A percentile compares a stretch with the other conserved stretches of the same genome.
Conservation (phyloP, 2,329 filamentous ascomycete genomes). For the Paramyrothecium roridum region DNA sequence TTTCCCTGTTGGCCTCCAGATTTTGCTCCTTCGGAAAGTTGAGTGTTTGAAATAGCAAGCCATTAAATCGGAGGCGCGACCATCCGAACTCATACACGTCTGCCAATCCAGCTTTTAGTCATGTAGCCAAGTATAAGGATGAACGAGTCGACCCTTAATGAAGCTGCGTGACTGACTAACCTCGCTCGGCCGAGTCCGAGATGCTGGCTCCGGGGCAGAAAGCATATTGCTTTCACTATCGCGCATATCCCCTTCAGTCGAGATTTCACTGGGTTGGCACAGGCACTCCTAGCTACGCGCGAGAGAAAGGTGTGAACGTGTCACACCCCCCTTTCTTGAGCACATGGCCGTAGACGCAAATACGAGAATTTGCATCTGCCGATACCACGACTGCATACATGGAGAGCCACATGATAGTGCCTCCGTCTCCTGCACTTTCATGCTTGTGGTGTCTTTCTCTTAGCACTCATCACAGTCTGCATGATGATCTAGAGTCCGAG, state of each 20-base stretch:
- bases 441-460: no score
- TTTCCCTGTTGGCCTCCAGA: not conserved
- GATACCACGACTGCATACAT: no score
- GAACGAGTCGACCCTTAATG: not conserved
- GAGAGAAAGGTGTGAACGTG: no score
- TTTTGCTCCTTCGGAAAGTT: not conserved
- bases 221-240: constrained; percentile 49
- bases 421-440: no score
- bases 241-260: constrained; percentile 58
- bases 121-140: not conserved
- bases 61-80: not conserved
- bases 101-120: not conserved
- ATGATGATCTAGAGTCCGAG: no score
- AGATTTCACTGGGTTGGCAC: constrained; percentile 10
- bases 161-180: constrained; percentile 14
- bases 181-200: constrained; percentile 53
- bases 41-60: constrained; percentile 23
- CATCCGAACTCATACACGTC: not conserved
- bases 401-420: no score
- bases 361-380: no score
- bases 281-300: not conserved
- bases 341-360: no score
- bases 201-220: constrained; percentile 57
- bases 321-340: no score
- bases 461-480: no score